These are phyloP conservation scores for Colletotrichum sp. DNA, from an alignment of 2,329 filamentous ascomycete species.

Conservation along the genomic window DNA sequence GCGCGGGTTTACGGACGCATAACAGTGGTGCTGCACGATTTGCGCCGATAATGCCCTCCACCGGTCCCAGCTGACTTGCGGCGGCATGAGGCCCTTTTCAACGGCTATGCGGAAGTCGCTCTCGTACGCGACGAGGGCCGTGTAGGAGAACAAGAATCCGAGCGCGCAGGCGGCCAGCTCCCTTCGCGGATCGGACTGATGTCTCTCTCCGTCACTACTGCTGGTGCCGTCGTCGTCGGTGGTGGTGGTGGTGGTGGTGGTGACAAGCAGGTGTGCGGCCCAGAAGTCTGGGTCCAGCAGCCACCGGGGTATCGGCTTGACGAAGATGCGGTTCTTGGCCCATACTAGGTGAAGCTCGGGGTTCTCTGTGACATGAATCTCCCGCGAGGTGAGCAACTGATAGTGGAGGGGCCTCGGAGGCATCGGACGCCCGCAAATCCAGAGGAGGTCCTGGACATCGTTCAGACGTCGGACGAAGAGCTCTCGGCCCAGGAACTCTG, in stretches of 20 bases:
- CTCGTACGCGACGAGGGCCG: conserved; percentile 38
- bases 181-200: not conserved
- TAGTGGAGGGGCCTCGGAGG: conserved; percentile 29
- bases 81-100: conserved; percentile 37
- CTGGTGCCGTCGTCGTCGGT: not conserved
- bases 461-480: conserved; percentile 35
- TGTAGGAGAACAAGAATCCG: conserved; percentile 44
- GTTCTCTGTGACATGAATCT: conserved; percentile 39
- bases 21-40: conserved; percentile 27
- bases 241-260: not conserved
- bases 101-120: conserved; percentile 42
- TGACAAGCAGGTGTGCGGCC: conserved; percentile 27
- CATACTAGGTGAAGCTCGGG: conserved; percentile 44
- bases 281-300: conserved; percentile 41
- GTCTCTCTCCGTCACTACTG: not conserved
- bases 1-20: conserved; percentile 34
- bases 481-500: conserved; percentile 29
- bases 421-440: conserved; percentile 29
- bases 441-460: conserved; percentile 26
- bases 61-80: conserved; percentile 34
- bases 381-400: conserved; percentile 27
- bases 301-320: conserved; percentile 46
- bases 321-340: conserved; percentile 38
- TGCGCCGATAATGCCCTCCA: conserved; percentile 38
- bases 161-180: conserved; percentile 34